phyloP scores from a whole-genome alignment of 176 grass and related monocot genomes.

The Triticum turgidum region DNA sequence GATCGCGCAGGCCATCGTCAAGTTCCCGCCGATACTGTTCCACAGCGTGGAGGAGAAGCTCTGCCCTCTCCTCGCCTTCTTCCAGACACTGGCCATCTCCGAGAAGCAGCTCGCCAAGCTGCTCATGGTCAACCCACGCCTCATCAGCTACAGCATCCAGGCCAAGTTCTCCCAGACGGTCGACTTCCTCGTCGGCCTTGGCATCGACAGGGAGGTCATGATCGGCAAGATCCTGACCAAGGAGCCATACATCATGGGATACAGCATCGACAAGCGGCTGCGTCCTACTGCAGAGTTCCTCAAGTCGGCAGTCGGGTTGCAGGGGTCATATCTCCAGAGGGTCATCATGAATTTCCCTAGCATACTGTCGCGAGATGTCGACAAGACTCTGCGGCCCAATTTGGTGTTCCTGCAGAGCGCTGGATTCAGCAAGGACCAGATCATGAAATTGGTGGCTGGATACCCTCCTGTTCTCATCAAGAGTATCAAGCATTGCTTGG shows the following conservation, averaged over 20 bases:
- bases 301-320: constrained; percentile 56
- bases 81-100: constrained; percentile 71
- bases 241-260: constrained; percentile 88
- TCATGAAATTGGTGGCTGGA: constrained; percentile 64
- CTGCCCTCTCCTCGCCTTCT: constrained; percentile 89
- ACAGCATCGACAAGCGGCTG: constrained; percentile 75
- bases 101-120: constrained; percentile 91
- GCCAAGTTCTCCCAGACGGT: constrained; percentile 71
- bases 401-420: constrained; percentile 59
- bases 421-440: constrained; percentile 66
- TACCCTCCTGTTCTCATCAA: constrained; percentile 91
- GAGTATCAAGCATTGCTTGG: constrained; percentile 78
- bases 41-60: constrained; percentile 94
- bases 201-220: constrained; percentile 70
- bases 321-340: constrained; percentile 59
- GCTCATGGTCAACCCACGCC: constrained; percentile 83
- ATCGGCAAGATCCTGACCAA: constrained; percentile 77
- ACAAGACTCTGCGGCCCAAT: constrained; percentile 70
- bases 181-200: constrained; percentile 64
- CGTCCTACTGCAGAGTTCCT: constrained; percentile 86
- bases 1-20: constrained; percentile 68
- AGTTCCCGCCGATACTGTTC: constrained; percentile 87
- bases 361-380: constrained; percentile 70
- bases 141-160: constrained; percentile 96
- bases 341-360: constrained; percentile 64